Percentiles rank a stretch among this genome's conserved stretches.
Evolutionary conservation across 805 yeast genomes (phyloP).

Genomic region (Candida yuanshanica): DNA sequence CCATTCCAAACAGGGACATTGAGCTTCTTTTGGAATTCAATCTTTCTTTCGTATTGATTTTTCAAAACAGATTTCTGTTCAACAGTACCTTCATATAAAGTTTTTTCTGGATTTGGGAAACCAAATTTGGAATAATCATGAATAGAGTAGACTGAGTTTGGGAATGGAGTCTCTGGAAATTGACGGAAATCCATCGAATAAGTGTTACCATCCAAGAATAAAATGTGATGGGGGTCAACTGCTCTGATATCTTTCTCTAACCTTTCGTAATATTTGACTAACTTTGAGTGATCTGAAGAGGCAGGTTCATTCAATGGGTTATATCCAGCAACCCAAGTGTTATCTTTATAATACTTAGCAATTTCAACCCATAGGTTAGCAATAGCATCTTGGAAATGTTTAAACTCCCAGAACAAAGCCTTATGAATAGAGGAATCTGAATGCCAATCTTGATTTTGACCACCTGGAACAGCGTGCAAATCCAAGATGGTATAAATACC

Average conservation of each 20-base stretch:
- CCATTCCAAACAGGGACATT: constrained; percentile 50
- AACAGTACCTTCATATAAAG: constrained; percentile 30
- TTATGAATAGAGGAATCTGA: constrained; percentile 41
- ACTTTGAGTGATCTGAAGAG: constrained; percentile 35
- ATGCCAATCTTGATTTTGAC: constrained; percentile 54
- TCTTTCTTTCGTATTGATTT: constrained; percentile 37
- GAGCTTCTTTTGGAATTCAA: constrained; percentile 35
- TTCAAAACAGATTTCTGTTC: constrained; percentile 32
- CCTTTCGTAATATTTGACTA: constrained; percentile 33
- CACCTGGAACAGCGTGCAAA: constrained; percentile 48
- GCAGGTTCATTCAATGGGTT: constrained; percentile 52
- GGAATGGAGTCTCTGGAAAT: constrained; percentile 34
- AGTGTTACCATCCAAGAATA: constrained; percentile 46
- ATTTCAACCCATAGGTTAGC: constrained; percentile 40
- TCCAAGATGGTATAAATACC: constrained; percentile 45
- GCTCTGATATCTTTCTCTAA: constrained; percentile 35
- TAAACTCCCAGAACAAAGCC: constrained; percentile 45
- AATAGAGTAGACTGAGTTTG: constrained; percentile 43
- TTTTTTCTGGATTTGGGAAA: constrained; percentile 35
- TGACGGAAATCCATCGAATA: constrained; percentile 45
- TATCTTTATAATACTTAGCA: constrained; percentile 41
- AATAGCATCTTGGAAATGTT: constrained; percentile 40
- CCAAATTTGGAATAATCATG: constrained; percentile 44
- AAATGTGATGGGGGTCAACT: constrained; percentile 43
- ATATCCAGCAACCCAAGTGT: constrained; percentile 47